A percentile compares a stretch with the other conserved stretches of the same genome.
phyloP scores from a whole-genome alignment of 2,329 filamentous ascomycete species.

The Fusarium sp. region DNA sequence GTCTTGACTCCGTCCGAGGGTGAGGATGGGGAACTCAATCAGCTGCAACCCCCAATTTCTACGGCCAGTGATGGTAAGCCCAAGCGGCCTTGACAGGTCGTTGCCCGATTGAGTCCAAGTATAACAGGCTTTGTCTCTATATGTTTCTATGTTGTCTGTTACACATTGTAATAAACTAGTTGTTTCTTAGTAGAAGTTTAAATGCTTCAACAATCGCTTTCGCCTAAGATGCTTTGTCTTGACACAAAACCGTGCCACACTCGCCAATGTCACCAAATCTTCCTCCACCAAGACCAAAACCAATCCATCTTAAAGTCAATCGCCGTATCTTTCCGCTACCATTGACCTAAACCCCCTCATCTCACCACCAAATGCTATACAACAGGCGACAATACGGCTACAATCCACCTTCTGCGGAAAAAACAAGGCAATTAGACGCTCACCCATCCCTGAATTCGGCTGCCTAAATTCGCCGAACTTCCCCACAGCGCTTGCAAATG shows the following conservation, averaged over 20 bases:
- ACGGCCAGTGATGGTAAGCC: neutral
- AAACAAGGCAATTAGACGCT: slow-evolving; percentile 1
- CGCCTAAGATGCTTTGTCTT: neutral
- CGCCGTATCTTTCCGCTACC: neutral
- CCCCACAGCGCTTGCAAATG: slow-evolving; percentile 20
- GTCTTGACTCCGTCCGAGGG: neutral
- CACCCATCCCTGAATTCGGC: slow-evolving; percentile 1
- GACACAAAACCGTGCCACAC: neutral
- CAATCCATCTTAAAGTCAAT: neutral
- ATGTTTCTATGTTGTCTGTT: neutral
- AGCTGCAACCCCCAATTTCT: neutral
- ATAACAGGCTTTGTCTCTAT: neutral
- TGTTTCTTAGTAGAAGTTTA: neutral
- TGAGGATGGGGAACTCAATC: neutral
- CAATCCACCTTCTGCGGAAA: neutral
- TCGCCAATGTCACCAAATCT: neutral
- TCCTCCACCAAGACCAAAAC: neutral
- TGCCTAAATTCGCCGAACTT: slow-evolving; percentile 14
- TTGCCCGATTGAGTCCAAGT: neutral
- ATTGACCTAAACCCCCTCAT: neutral
- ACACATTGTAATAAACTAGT: neutral
- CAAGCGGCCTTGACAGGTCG: neutral
- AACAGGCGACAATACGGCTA: slow-evolving; percentile 5
- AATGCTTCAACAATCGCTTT: too few relatives aligned
- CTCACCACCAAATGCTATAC: neutral